A percentile compares a stretch with the other conserved stretches of the same genome.
Conservation (phyloP, 1,139 yeast species). For the Pichia sp. region DNA sequence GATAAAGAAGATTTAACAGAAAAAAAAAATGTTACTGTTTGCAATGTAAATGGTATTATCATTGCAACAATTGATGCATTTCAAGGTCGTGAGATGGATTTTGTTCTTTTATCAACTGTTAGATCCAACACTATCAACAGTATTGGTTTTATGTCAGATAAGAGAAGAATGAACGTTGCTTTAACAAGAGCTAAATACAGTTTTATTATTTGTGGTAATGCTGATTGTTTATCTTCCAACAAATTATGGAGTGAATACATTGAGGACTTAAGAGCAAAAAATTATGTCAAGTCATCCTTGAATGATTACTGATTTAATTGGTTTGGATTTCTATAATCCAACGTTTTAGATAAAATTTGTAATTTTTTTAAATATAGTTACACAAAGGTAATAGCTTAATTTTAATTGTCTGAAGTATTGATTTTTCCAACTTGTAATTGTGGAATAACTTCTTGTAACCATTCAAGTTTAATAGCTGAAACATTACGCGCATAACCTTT, state of each 20-base stretch:
- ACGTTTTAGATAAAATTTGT: neutral
- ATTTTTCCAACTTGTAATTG: slow-evolving; percentile 44
- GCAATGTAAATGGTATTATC: slow-evolving; percentile 58
- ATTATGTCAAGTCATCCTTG: slow-evolving; percentile 13
- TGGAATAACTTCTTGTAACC: slow-evolving; percentile 85
- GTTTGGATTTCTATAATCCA: neutral
- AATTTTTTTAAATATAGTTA: neutral
- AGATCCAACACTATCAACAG: slow-evolving; percentile 74
- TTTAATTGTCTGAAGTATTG: slow-evolving; percentile 8
- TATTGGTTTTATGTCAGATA: slow-evolving; percentile 84
- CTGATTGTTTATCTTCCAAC: slow-evolving; percentile 43
- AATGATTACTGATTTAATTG: slow-evolving; percentile 4
- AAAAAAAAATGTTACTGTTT: slow-evolving; percentile 34
- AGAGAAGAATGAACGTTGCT: slow-evolving; percentile 88
- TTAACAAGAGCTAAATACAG: slow-evolving; percentile 88
- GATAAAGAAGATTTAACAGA: slow-evolving; percentile 27
- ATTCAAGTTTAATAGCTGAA: slow-evolving; percentile 70
- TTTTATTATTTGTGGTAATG: slow-evolving; percentile 61
- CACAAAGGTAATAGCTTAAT: neutral
- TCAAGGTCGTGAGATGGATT: slow-evolving; percentile 94
- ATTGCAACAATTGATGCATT: slow-evolving; percentile 88
- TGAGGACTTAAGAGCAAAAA: slow-evolving; percentile 14
- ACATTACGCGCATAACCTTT: slow-evolving; percentile 91
- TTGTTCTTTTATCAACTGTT: slow-evolving; percentile 81
- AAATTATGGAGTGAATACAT: slow-evolving; percentile 51